phyloP scores from a whole-genome alignment of 768 basidiomycete genomes.

The Leccinum subgranulosum region DNA sequence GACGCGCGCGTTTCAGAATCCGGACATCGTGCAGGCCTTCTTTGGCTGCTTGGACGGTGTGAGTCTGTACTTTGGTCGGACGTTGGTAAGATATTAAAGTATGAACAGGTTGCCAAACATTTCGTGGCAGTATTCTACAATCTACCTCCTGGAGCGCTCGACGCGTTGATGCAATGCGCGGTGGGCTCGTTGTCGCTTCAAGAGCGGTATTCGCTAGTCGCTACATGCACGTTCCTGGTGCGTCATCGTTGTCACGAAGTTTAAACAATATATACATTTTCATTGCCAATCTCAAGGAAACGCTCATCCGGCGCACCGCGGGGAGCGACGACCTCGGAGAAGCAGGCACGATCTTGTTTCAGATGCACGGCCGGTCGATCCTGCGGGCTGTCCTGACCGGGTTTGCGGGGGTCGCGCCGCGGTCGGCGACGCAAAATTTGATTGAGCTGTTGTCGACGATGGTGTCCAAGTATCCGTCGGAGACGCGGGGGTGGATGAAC shows the following conservation, averaged over 20 bases:
- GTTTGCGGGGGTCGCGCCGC: slow-evolving; percentile 81
- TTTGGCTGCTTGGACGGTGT: slow-evolving; percentile 81
- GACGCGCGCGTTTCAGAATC: slow-evolving; percentile 53
- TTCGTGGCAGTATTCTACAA: slow-evolving; percentile 59
- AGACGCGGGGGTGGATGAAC: slow-evolving; percentile 67
- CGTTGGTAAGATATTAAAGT: not conserved
- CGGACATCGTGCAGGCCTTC: slow-evolving; percentile 88
- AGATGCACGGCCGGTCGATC: slow-evolving; percentile 58
- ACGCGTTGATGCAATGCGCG: slow-evolving; percentile 69
- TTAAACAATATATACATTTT: not conserved
- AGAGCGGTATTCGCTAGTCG: slow-evolving; percentile 82
- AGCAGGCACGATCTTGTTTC: slow-evolving; percentile 50
- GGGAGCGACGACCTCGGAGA: slow-evolving; percentile 57
- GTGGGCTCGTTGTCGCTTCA: slow-evolving; percentile 65
- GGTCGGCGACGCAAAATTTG: slow-evolving; percentile 79
- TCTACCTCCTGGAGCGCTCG: slow-evolving; percentile 60
- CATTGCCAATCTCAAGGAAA: slow-evolving; percentile 40
- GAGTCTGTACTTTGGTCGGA: slow-evolving; percentile 19
- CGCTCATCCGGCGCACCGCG: slow-evolving; percentile 63
- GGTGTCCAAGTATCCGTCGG: slow-evolving; percentile 51
- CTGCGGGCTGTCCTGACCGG: slow-evolving; percentile 74
- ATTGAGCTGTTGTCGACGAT: slow-evolving; percentile 77
- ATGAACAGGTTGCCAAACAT: slow-evolving; percentile 46
- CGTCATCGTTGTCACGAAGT: slow-evolving; percentile 22
- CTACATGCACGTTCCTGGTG: slow-evolving; percentile 81